Conservation (phyloP, 1,284 basidiomycete species). For the Phellinidium pouzarii region DNA sequence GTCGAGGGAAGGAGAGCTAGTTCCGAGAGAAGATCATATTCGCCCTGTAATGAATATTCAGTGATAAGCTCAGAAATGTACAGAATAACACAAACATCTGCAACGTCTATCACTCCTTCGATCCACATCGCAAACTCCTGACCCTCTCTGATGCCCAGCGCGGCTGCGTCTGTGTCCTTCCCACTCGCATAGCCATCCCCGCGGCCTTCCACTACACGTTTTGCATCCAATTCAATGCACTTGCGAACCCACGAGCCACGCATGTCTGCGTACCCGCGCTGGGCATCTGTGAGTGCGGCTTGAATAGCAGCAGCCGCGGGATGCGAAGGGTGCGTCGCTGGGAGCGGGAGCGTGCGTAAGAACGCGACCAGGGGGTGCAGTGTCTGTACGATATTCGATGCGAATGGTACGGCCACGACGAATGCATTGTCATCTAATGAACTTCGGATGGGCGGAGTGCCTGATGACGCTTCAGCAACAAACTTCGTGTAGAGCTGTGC, state of each 20-base stretch:
- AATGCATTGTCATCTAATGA: slow-evolving; percentile 31
- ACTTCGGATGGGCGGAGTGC: slow-evolving; percentile 52
- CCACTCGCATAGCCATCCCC: slow-evolving; percentile 37
- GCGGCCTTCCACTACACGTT: slow-evolving; percentile 58
- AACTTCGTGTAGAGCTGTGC: slow-evolving; percentile 72
- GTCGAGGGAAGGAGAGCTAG: slow-evolving; percentile 51
- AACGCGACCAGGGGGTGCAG: slow-evolving; percentile 59
- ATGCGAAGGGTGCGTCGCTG: slow-evolving; percentile 71
- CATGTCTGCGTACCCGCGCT: slow-evolving; percentile 79
- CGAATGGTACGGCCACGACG: slow-evolving; percentile 41
- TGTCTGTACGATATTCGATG: slow-evolving; percentile 42
- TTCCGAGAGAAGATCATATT: slow-evolving; percentile 55
- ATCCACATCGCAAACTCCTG: slow-evolving; percentile 66
- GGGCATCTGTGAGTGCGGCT: slow-evolving; percentile 61
- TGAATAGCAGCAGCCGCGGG: slow-evolving; percentile 61
- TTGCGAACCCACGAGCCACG: slow-evolving; percentile 67
- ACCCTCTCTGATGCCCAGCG: slow-evolving; percentile 53
- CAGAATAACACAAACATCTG: slow-evolving; percentile 41
- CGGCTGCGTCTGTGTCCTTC: slow-evolving; percentile 20
- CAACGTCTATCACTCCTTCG: slow-evolving; percentile 49
- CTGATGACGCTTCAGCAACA: slow-evolving; percentile 74
- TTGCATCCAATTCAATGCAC: slow-evolving; percentile 62
- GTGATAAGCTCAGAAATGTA: not conserved
- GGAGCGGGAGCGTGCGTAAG: slow-evolving; percentile 63
- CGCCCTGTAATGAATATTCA: slow-evolving; percentile 35